Evolutionary conservation across 2,329 filamentous ascomycete genomes (phyloP), one percentile per base, ranked within the genome.

Genomic region (Verticillium isaacii): DNA sequence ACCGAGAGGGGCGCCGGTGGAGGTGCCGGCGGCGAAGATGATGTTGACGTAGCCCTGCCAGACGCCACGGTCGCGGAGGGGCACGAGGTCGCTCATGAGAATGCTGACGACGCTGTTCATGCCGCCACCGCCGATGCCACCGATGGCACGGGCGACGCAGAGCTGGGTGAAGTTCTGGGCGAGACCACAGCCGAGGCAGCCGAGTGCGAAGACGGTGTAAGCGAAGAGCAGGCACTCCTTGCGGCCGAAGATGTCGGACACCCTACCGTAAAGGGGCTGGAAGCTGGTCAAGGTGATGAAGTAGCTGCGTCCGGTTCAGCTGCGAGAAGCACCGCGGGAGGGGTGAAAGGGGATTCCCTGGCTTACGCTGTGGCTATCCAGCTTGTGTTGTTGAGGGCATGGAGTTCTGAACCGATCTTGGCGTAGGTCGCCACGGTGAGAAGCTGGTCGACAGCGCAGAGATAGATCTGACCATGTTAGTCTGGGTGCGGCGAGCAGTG

Each of bases 401-500:
- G 80, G 32, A 94, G 77, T 65, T 93, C 91, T 61, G 84, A 91
- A 12, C 90, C 90, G 68, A 94, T 93, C 65, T 83, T 86, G 58
- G 89, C 89, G 72, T 93, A 93, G n/a, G 84, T 88, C n/a, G 87
- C 86, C 57, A 93, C 85, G 34, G 91, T 87, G 60, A 93, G 85
- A 0, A 91, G 91, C 72, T 93, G 89, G 70, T 94, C 91, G 58
- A 89, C 82, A 4, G 90, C 89, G 23, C 88, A 83, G 8, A 94
- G 80, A 70, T 91, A 91, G 50, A 93, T 78, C 88, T 90, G 69
- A 64, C 56, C 6, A 45, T 50, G 41, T 50, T 12, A 50, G 41
- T 50, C 17, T n/a, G 17, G 3, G 11, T 19, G 8, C 19, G 37
- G 61, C 23, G 5, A 29, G 34, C 59, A 14, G 23, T 39, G 59